Base-by-base conservation (phyloP, 495 filamentous ascomycete species). In the Xylaria scruposa region DNA sequence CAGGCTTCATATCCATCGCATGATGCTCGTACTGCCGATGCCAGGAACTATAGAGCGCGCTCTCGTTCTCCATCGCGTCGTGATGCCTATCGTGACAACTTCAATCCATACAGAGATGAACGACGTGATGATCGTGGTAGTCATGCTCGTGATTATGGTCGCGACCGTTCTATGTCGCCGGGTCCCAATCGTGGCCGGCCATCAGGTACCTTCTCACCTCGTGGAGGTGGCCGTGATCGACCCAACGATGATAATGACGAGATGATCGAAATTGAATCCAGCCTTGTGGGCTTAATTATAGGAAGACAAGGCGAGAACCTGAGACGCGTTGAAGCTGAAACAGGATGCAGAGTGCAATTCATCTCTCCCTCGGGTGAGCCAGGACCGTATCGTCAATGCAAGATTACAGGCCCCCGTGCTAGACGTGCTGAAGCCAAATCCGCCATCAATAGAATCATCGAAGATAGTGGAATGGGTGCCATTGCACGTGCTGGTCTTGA, bases 231-330 rank as follows among this genome's bases (percentile, higher is more conserved):
- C 42, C 84, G 87, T 56, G 85, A 90, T 40, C 83, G 91, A 54
- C 88, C 88, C 9, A 82, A 83, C 58, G 85, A 83, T 71, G 83
- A 86, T 46, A 91, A 91, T 61, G 89, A 91, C 70, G 93, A 96
- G 76, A 89, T 89, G 3, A 91, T 96, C 62, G 83, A 88, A 66
- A 92, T 96, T 70, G 93, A 96, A 73, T 91, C 90, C 6, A 88
- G 86, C 65, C 83, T 94, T 49, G 93, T 96, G 44, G 93, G 93
- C 33, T 83, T 96, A 12, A 94, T 96, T 77, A 96, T 96, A 74
- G 93, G 93, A 17, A 87, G 93, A 46, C 90, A 93, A 73, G 93
- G 93, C 61, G 93, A 96, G 78, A 96, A 94, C 68, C 82, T 96
- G 36, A 85, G 92, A 70, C 90, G 91, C 46, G 90, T 96, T 68